phyloP scores from a whole-genome alignment of 2,329 filamentous ascomycete genomes.

The Aurifilum marmelostoma region DNA sequence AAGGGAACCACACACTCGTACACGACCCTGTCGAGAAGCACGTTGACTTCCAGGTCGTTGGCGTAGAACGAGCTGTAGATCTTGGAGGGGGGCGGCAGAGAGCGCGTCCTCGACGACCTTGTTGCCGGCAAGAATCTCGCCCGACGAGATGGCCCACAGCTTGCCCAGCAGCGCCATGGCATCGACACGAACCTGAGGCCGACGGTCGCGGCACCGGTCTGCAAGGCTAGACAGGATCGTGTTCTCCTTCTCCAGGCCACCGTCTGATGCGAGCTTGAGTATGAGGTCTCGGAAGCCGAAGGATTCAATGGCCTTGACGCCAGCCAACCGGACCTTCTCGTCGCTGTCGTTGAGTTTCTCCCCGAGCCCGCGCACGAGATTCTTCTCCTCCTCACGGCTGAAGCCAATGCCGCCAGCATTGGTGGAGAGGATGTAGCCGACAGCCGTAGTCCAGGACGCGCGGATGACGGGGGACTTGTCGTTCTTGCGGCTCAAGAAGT shows the following conservation, averaged over 20 bases:
- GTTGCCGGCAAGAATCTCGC: slow-evolving; percentile 82
- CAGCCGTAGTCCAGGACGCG: slow-evolving; percentile 81
- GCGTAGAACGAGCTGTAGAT: slow-evolving; percentile 89
- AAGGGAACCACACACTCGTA: slow-evolving; percentile 90
- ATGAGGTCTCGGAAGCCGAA: slow-evolving; percentile 83
- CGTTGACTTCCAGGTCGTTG: slow-evolving; percentile 84
- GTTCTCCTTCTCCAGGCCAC: slow-evolving; percentile 73
- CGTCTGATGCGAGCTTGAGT: slow-evolving; percentile 76
- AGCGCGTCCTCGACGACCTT: slow-evolving; percentile 76
- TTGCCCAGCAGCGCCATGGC: slow-evolving; percentile 83
- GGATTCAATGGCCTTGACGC: slow-evolving; percentile 80
- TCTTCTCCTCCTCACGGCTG: slow-evolving; percentile 77
- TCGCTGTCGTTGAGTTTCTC: slow-evolving; percentile 87
- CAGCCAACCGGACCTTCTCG: slow-evolving; percentile 86
- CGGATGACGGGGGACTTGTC: slow-evolving; percentile 86
- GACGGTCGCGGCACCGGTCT: slow-evolving; percentile 87
- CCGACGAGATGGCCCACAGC: slow-evolving; percentile 91
- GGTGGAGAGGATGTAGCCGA: slow-evolving; percentile 86
- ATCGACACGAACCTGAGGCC: slow-evolving; percentile 77
- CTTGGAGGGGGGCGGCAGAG: slow-evolving; percentile 77
- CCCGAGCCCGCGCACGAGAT: slow-evolving; percentile 72
- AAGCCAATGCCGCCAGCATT: slow-evolving; percentile 89
- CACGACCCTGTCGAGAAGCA: slow-evolving; percentile 80
- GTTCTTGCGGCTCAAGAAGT: slow-evolving; percentile 81
- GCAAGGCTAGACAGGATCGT: slow-evolving; percentile 82